phyloP scores from a whole-genome alignment of 2,329 filamentous ascomycete species.

The Raffaelea albimanens region DNA sequence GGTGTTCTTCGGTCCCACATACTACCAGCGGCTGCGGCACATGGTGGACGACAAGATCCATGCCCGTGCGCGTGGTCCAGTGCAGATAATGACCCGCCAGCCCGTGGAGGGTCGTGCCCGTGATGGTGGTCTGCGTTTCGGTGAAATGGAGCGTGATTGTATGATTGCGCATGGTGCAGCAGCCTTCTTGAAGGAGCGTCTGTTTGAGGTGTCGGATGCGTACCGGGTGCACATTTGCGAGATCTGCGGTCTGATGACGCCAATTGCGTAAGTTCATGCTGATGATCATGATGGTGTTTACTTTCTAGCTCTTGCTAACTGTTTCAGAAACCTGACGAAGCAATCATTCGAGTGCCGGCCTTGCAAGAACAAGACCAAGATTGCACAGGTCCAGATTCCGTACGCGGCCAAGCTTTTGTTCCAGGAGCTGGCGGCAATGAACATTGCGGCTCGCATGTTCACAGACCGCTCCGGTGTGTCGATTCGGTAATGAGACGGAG shows the following conservation, averaged over 20 bases:
- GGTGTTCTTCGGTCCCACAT: constrained; percentile 94
- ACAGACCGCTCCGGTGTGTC: constrained; percentile 72
- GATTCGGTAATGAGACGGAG: constrained; percentile 41
- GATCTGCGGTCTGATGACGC: constrained; percentile 97
- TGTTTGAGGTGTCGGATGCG: constrained; percentile 96
- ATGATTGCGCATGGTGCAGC: constrained; percentile 99
- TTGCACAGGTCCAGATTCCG: constrained; percentile 94
- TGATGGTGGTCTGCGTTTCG: constrained; percentile 96
- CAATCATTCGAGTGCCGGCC: constrained; percentile 93
- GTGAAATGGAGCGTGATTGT: constrained; percentile 99
- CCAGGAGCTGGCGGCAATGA: constrained; percentile 97
- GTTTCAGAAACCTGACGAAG: constrained; percentile 74
- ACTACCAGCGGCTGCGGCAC: constrained; percentile 96
- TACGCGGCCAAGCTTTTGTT: constrained; percentile 97
- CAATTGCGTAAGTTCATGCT: constrained; percentile 94
- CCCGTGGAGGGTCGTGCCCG: constrained; percentile 96
- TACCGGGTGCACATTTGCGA: constrained; percentile 98
- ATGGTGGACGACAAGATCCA: constrained; percentile 99
- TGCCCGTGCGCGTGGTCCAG: constrained; percentile 90
- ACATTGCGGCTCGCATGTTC: constrained; percentile 96
- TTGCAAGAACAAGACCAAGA: constrained; percentile 98
- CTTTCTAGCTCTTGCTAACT: constrained; percentile 21
- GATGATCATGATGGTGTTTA: too few species aligned
- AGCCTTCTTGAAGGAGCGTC: constrained; percentile 90
- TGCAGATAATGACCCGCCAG: constrained; percentile 94